Conservation (phyloP, 805 yeast species). For the Pichia kluyveri region DNA sequence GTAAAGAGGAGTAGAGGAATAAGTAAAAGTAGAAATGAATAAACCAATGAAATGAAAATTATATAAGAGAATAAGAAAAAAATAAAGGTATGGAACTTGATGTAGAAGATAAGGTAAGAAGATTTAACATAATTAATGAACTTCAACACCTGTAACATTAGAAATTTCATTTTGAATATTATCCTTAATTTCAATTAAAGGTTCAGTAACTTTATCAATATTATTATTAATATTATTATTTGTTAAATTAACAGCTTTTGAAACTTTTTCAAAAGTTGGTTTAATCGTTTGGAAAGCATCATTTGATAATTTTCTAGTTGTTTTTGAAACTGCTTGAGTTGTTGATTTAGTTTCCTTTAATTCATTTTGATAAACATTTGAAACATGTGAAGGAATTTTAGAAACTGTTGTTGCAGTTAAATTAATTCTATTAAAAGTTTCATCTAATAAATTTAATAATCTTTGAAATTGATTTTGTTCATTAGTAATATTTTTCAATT, state of each 20-base stretch:
- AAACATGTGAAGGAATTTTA: slow-evolving; percentile 24
- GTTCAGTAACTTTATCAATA: not conserved
- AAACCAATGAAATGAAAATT: too few relatives aligned
- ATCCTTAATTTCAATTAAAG: not conserved
- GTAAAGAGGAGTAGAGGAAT: not conserved
- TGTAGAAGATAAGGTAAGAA: too few relatives aligned
- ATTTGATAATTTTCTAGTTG: slow-evolving; percentile 28
- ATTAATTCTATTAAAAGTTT: slow-evolving; percentile 21
- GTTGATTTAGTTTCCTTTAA: slow-evolving; percentile 21
- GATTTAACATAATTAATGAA: slow-evolving; percentile 17
- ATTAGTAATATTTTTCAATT: slow-evolving; percentile 4
- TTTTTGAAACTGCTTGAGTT: slow-evolving; percentile 27
- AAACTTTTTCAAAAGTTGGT: slow-evolving; percentile 24
- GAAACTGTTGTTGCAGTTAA: slow-evolving; percentile 22
- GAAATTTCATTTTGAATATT: not conserved
- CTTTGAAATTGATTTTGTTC: slow-evolving; percentile 20
- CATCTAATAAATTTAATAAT: slow-evolving; percentile 15
- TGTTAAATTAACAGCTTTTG: slow-evolving; percentile 17
- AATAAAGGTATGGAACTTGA: too few relatives aligned
- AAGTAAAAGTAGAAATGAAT: too few relatives aligned
- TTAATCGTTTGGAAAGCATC: slow-evolving; percentile 27
- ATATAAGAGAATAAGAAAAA: too few relatives aligned
- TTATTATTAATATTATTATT: not conserved
- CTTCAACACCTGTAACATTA: slow-evolving; percentile 17
- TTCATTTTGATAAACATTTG: slow-evolving; percentile 24